Base-by-base conservation (phyloP, 768 basidiomycete genomes). In the Boletus vinaceobasis region DNA sequence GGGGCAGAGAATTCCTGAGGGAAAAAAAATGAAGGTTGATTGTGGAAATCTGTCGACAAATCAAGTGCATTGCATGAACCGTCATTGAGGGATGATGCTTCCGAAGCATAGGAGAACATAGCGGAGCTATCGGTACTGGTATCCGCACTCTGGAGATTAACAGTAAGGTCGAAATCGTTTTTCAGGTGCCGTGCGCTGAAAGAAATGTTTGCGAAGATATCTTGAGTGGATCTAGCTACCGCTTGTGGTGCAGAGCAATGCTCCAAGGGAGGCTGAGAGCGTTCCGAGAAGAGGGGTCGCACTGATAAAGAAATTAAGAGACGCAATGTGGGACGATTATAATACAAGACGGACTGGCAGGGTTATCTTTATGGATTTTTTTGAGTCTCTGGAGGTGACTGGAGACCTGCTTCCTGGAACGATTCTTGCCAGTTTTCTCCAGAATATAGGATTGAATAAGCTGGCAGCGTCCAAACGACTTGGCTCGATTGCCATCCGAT, bases 381-480 rank as follows among this genome's bases (percentile, higher is more conserved):
- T 75, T 73, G 14, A 74, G 48, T 46, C 74, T 60, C 58, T 74
- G 73, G 43, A 74, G 65, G 37, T 75, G 74, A 55, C 73, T 74
- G 26, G 73, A 75, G 32, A 74, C 74, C 53, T 74, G 73, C 58
- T 74, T 74, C 52, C 73, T 62, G 36, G 73, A 73, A 15, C 73
- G 71, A 53, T 63, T 71, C 56, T 67, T 74, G 14, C 73, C 73
- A 14, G 73, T 74, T 55, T 71, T 73, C 44, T 74, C 69, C 23
- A 72, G 52, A 32, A 74, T 65, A 43, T 75, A 74, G 1, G 71
- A 71, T 31, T 75, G 73, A 33, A 74, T 75, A 21, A 74, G 65
- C 56, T 74, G 73, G 57, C 74, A 74, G 19, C 73, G 72, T 48
- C 73, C 73, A 52, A 75, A 73, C 21, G 70, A 70, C 54, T 58